phyloP scores from a whole-genome alignment of 768 basidiomycete species.

The Psilocybe cyanescens region DNA sequence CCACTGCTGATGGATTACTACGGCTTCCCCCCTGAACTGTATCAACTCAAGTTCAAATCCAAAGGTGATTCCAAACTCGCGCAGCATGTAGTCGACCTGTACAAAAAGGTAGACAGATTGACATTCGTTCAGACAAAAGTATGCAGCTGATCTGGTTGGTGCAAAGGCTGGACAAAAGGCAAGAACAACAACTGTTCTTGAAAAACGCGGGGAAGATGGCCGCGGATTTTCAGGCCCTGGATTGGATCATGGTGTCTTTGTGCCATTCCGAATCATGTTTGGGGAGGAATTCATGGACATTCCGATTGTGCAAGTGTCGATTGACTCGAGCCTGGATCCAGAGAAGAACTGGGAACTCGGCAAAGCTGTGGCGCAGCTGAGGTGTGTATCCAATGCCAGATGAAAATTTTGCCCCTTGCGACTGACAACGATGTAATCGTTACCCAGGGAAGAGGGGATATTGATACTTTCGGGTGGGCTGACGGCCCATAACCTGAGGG shows the following conservation, averaged over 20 bases:
- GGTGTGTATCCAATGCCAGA: constrained; percentile 38
- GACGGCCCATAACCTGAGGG: constrained; percentile 67
- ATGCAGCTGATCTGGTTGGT: not conserved
- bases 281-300: constrained; percentile 62
- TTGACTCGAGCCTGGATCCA: constrained; percentile 63
- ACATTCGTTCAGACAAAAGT: not conserved
- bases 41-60: constrained; percentile 70
- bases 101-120: constrained; percentile 47
- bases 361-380: constrained; percentile 58
- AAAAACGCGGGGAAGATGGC: constrained; percentile 68
- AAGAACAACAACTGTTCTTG: constrained; percentile 49
- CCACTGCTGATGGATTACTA: constrained; percentile 79
- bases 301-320: constrained; percentile 74
- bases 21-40: constrained; percentile 62
- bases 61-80: constrained; percentile 62
- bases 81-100: constrained; percentile 61
- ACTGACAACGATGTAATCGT: constrained; percentile 11
- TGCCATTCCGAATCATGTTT: constrained; percentile 83
- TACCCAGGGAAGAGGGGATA: constrained; percentile 61
- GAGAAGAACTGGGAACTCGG: constrained; percentile 69
- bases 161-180: constrained; percentile 56
- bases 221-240: constrained; percentile 67
- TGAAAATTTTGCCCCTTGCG: constrained; percentile 17
- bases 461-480: constrained; percentile 75
- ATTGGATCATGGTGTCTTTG: constrained; percentile 80